These are phyloP conservation scores for Rutstroemia sp. DNA, from an alignment of 2,329 filamentous ascomycete genomes.

Conservation along the genomic window DNA sequence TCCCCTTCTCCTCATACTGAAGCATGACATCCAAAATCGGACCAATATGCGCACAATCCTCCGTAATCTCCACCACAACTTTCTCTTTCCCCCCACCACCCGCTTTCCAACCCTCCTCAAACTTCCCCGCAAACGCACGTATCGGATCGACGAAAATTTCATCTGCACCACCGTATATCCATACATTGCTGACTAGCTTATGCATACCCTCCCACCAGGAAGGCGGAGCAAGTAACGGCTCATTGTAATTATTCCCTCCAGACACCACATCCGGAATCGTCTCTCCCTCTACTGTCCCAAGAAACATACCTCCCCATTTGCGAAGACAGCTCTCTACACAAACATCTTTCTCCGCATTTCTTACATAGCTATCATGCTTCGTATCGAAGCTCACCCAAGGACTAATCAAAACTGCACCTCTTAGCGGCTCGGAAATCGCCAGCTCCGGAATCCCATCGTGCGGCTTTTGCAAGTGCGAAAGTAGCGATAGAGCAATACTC, in stretches of 20 bases:
- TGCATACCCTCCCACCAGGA: neutral
- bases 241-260: neutral
- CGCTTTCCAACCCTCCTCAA: neutral
- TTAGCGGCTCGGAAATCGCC: neutral
- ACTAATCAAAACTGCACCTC: neutral
- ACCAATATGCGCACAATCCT: neutral
- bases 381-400: neutral
- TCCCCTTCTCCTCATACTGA: neutral
- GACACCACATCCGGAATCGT: neutral
- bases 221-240: neutral
- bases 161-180: neutral
- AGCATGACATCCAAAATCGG: neutral
- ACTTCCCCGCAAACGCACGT: neutral
- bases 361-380: neutral
- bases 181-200: neutral
- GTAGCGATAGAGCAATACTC: neutral
- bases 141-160: neutral
- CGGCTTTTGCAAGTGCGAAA: neutral
- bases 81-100: neutral
- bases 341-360: neutral
- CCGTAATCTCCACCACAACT: neutral
- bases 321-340: neutral
- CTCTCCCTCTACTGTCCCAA: neutral
- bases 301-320: neutral
- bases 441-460: neutral